Evolutionary conservation across 2,329 filamentous ascomycete species (phyloP).

Genomic region (Diaporthe sp.): DNA sequence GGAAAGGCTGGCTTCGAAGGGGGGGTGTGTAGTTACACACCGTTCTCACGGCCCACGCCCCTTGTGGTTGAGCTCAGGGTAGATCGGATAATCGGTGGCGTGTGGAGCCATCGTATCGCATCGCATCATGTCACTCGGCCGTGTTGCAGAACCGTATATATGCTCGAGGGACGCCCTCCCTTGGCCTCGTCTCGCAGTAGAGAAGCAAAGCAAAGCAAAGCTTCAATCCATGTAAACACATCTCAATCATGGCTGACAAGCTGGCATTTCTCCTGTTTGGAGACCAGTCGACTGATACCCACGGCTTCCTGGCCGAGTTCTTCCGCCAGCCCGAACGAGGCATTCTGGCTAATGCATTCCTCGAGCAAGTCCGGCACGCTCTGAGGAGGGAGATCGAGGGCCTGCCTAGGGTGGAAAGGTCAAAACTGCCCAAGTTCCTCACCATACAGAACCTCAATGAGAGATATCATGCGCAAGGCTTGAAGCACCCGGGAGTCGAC

Average conservation of each 20-base stretch:
- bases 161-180: constrained; percentile 20
- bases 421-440: constrained; percentile 69
- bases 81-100: constrained; percentile 28
- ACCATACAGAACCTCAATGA: constrained; percentile 73
- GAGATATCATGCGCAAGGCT: constrained; percentile 66
- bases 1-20: constrained; percentile 40
- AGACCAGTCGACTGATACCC: constrained; percentile 77
- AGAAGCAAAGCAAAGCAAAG: constrained; percentile 24
- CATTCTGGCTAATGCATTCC: constrained; percentile 69
- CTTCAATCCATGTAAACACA: constrained; percentile 40
- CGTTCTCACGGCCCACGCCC: constrained; percentile 27
- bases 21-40: constrained; percentile 39
- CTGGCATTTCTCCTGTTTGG: constrained; percentile 73
- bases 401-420: constrained; percentile 66
- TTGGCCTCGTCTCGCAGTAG: constrained; percentile 1
- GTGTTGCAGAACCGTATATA: constrained; percentile 31
- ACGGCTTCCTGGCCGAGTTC: constrained; percentile 69
- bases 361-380: constrained; percentile 66
- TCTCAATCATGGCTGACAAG: constrained; percentile 55
- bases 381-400: constrained; percentile 69
- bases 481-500: constrained; percentile 71
- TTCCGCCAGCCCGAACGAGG: constrained; percentile 57
- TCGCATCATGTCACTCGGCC: constrained; percentile 11
- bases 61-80: constrained; percentile 16
- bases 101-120: constrained; percentile 23